Base-by-base conservation (phyloP, 2,329 filamentous ascomycete species). In the Sphaerulina musiva region DNA sequence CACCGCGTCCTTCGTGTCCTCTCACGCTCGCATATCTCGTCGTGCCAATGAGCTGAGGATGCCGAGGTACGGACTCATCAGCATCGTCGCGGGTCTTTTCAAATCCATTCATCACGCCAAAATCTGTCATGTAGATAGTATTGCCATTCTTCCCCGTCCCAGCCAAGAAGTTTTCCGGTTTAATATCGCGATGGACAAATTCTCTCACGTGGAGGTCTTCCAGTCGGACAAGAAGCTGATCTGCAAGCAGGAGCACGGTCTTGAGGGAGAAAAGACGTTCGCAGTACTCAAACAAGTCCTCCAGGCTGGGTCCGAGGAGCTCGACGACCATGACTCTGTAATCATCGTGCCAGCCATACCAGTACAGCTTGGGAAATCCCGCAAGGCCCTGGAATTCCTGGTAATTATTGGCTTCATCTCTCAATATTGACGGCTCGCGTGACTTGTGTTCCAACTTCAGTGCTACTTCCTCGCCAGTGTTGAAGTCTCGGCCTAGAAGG, bases 261-360 rank as follows among this genome's bases (percentile, higher is more conserved):
- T 57, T 57, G 2, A 57, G 45, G 29, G 54, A 46, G 14, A 59
- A 55, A 2, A 17, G 8, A 14, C 36, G 23, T 23, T 41, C 48
- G 45, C 56, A 62, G 51, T 57, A 63, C 40, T 45, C 53, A 36
- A 62, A 59, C 4, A 64, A 43, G 48, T 62, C 50, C 46, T 62
- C 61, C 20, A 64, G 57, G 38, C 55, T 62, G 40, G 54, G 62
- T 40, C 59, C 59, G 38, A 64, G 57, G 31, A 64, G 51, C 39
- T 64, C 56, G 46, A 64, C 61, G 38, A 46, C 59, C 57, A 64
- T 62, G 20, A 62, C 48, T 39, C 46, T 58, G 54, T 57, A 62
- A 29, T 62, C 59, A 43, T 57, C 56, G 31, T 62, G 53, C 47
- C 51, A 49, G 36, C 60, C 60, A 48, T 60, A 54, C 60, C 60